Conservation (phyloP, 108 stramenopile genomes). For the Aurantiochytrium sp. region DNA sequence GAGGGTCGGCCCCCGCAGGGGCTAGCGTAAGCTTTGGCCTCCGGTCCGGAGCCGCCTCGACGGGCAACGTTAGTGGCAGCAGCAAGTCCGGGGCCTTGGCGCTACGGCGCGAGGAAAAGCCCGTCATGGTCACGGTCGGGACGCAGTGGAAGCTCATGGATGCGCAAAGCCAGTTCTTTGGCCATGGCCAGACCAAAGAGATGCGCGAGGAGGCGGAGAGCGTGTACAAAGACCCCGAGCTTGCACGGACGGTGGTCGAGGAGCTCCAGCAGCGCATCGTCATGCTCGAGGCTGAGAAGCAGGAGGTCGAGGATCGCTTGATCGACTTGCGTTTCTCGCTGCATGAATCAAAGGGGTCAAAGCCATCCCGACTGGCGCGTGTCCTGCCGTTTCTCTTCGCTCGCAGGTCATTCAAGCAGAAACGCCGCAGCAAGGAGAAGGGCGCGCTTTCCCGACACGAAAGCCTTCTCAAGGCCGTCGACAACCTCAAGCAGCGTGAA, state of each 20-base stretch:
- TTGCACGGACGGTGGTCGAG: neutral
- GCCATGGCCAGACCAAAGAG: neutral
- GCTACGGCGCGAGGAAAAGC: too few relatives aligned
- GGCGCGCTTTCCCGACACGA: neutral
- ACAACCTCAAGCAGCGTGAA: neutral
- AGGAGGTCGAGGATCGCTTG: slow-evolving; percentile 20
- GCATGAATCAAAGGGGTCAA: neutral
- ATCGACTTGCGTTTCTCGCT: slow-evolving; percentile 20
- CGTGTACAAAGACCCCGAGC: neutral
- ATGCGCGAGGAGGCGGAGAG: neutral
- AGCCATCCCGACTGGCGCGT: neutral
- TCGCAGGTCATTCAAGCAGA: neutral
- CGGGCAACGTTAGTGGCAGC: neutral
- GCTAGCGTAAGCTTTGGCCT: too few relatives aligned
- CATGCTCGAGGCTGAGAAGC: neutral
- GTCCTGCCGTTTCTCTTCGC: neutral
- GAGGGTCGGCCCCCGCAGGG: too few relatives aligned
- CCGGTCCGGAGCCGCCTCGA: too few relatives aligned
- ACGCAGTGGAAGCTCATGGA: slow-evolving; percentile 26
- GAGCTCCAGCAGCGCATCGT: neutral
- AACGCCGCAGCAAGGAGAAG: neutral
- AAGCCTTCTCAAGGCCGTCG: neutral
- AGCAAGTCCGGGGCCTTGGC: too few relatives aligned
- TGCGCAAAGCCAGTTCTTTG: slow-evolving; percentile 13
- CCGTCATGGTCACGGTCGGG: neutral